Evolutionary conservation across 371 early-diverging fungal genomes (phyloP).

Genomic region (Chytridiales sp.): DNA sequence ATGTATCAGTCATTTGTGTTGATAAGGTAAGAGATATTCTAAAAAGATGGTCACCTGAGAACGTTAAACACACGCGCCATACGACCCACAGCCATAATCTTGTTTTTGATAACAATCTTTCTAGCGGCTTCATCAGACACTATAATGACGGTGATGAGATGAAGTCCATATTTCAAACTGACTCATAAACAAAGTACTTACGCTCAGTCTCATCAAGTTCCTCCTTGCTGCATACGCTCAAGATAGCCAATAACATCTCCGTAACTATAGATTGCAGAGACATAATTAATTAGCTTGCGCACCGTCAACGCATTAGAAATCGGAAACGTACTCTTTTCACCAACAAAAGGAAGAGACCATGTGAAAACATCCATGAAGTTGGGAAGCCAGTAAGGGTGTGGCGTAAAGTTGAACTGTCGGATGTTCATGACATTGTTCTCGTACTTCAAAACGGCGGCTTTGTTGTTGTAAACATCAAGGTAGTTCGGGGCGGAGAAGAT

Average conservation of each 20-base stretch:
- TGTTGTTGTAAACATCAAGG: constrained; percentile 96
- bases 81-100: constrained; percentile 89
- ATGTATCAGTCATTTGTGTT: neutral
- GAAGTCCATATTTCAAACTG: neutral
- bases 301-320: neutral
- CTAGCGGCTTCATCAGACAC: constrained; percentile 63
- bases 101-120: constrained; percentile 77
- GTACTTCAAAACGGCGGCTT: constrained; percentile 79
- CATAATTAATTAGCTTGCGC: too few relatives aligned
- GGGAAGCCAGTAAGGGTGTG: constrained; percentile 83
- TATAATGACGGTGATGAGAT: constrained; percentile 5
- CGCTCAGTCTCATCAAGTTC: constrained; percentile 44
- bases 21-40: neutral
- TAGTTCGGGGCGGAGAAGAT: constrained; percentile 98
- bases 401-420: constrained; percentile 74
- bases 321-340: constrained; percentile 85
- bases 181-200: neutral
- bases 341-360: constrained; percentile 98
- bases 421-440: constrained; percentile 97
- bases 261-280: too few relatives aligned
- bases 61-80: constrained; percentile 87
- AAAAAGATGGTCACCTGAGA: constrained; percentile 55
- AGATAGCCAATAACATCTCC: constrained; percentile 90
- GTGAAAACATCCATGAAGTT: constrained; percentile 82
- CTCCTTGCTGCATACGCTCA: constrained; percentile 85